A percentile compares a stretch with the other conserved stretches of the same genome.
phyloP scores from a whole-genome alignment of 352 stramenopile species.

The Phytopythium delawarense region DNA sequence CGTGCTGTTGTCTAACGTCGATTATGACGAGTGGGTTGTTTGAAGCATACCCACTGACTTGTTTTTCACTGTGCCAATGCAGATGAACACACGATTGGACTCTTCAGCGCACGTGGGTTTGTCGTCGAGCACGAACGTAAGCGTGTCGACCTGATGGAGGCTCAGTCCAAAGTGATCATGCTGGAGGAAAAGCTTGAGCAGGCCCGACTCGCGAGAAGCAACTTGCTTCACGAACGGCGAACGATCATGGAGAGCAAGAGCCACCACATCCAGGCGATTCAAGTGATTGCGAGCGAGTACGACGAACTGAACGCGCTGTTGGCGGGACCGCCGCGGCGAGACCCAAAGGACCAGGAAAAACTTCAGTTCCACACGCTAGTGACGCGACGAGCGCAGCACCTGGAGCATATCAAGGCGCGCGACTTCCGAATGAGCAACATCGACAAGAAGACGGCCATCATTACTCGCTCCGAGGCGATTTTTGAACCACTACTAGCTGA shows the following conservation, averaged over 20 bases:
- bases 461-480: constrained; percentile 29
- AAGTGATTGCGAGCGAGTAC: constrained; percentile 39
- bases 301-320: constrained; percentile 40
- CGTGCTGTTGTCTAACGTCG: background rate
- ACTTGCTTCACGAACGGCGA: constrained; percentile 34
- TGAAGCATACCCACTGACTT: background rate
- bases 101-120: constrained; percentile 40
- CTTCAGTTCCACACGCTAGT: constrained; percentile 55
- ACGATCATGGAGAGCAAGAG: constrained; percentile 51
- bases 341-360: constrained; percentile 59
- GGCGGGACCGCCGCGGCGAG: constrained; percentile 54
- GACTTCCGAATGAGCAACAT: constrained; percentile 39
- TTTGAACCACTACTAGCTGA: constrained; percentile 35
- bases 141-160: constrained; percentile 46
- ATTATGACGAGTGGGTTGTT: background rate
- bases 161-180: constrained; percentile 41
- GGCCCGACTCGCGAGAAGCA: constrained; percentile 30
- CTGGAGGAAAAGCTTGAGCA: constrained; percentile 55
- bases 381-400: constrained; percentile 31
- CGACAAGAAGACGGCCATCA: constrained; percentile 40
- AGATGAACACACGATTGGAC: constrained; percentile 48
- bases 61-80: background rate
- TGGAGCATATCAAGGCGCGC: constrained; percentile 46
- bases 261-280: constrained; percentile 40
- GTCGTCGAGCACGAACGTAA: constrained; percentile 43